A percentile compares a stretch with the other conserved stretches of the same genome.
phyloP scores from a whole-genome alignment of 208 protist species.

The Trypanosoma platydactyli region DNA sequence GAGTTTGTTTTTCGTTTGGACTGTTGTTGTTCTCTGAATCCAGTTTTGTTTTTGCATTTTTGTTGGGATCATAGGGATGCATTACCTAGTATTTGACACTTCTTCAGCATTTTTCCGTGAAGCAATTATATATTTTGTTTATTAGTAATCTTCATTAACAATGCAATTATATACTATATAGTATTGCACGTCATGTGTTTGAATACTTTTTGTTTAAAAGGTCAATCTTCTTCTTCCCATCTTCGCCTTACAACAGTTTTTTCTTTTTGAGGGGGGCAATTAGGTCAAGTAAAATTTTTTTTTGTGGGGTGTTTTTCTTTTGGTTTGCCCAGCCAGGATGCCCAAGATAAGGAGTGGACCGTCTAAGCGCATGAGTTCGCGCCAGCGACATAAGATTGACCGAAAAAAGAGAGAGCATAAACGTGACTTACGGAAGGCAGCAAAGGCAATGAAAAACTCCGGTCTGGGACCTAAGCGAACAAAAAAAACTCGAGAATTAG shows the following conservation, averaged over 20 bases:
- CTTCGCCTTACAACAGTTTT: not conserved
- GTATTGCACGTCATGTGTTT: not conserved
- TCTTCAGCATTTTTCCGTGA: too few species aligned
- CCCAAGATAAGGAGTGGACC: slow-evolving; percentile 64
- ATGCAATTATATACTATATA: too few species aligned
- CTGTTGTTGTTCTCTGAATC: not conserved
- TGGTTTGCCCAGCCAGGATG: slow-evolving; percentile 43
- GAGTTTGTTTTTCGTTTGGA: too few species aligned
- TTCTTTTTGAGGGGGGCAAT: not conserved
- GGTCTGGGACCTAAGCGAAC: slow-evolving; percentile 69
- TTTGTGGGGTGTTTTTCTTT: slow-evolving; percentile 19
- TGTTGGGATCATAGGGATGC: not conserved
- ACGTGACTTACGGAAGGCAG: slow-evolving; percentile 81
- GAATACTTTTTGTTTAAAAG: not conserved
- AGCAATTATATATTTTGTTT: not conserved
- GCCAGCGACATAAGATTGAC: slow-evolving; percentile 88
- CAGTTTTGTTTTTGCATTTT: slow-evolving; percentile 26
- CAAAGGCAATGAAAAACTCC: slow-evolving; percentile 76
- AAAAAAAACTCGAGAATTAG: slow-evolving; percentile 75
- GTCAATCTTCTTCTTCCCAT: too few species aligned
- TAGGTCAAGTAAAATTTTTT: slow-evolving; percentile 7
- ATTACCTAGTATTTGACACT: too few species aligned
- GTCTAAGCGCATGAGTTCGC: slow-evolving; percentile 85
- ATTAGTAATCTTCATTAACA: not conserved
- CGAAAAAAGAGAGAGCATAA: slow-evolving; percentile 90